Evolutionary conservation across 257 asterid species (phyloP).

Genomic region (Sherardia arvensis): DNA sequence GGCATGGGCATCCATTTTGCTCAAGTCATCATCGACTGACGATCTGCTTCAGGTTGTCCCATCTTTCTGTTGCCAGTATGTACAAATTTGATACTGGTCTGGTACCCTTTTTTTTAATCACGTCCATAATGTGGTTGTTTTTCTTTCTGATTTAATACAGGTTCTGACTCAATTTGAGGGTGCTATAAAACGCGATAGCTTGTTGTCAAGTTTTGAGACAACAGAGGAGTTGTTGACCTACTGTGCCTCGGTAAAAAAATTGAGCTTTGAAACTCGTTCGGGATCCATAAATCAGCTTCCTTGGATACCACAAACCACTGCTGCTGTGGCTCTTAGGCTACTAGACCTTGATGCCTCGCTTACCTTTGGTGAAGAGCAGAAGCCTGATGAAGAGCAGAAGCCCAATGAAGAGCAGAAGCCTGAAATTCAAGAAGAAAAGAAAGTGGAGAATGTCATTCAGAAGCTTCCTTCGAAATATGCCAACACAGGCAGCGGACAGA

Average conservation of each 20-base stretch:
- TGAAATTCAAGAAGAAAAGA: conserved; percentile 36
- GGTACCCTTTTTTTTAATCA: background rate
- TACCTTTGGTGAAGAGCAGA: conserved; percentile 35
- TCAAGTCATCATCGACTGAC: conserved; percentile 46
- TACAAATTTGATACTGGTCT: background rate
- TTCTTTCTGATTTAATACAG: conserved; percentile 27
- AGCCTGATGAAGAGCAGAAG: too few species aligned
- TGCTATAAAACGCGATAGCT: conserved; percentile 54
- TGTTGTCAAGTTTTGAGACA: conserved; percentile 74
- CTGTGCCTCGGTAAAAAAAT: conserved; percentile 35
- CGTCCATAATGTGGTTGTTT: background rate
- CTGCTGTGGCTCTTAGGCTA: conserved; percentile 84
- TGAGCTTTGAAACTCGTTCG: too few species aligned
- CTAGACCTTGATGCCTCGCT: conserved; percentile 85
- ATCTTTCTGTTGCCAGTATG: background rate
- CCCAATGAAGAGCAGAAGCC: conserved; percentile 50
- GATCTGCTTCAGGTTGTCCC: conserved; percentile 63
- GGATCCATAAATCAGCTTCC: conserved; percentile 57
- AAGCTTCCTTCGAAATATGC: conserved; percentile 36
- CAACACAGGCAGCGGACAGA: conserved; percentile 33
- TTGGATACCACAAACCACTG: conserved; percentile 85
- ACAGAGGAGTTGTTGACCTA: conserved; percentile 62
- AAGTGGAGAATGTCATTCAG: conserved; percentile 58
- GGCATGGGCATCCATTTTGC: conserved; percentile 70
- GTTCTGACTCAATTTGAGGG: conserved; percentile 70